Conservation (phyloP, 257 asterid species). For the Phtheirospermum japonicum region DNA sequence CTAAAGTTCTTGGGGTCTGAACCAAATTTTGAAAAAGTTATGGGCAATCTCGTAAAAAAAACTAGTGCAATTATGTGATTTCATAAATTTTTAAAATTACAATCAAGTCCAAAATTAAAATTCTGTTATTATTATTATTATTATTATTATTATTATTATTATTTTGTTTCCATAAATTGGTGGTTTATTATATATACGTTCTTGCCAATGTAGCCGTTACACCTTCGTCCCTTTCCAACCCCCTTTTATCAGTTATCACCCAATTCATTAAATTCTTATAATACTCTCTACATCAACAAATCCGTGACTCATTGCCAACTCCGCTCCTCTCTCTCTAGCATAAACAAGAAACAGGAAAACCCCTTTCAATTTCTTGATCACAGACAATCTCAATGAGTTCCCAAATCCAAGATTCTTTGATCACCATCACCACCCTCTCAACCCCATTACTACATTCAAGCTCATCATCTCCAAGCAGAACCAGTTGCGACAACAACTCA, state of each 20-base stretch:
- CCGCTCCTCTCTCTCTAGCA: neutral
- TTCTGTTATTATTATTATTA: too few species aligned
- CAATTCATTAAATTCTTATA: neutral
- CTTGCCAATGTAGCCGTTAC: neutral
- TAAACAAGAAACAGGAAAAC: neutral
- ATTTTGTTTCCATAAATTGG: too few species aligned
- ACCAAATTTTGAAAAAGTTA: too few species aligned
- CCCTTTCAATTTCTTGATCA: neutral
- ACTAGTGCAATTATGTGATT: too few species aligned
- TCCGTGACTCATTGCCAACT: neutral
- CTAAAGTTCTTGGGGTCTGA: too few species aligned
- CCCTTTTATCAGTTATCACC: neutral
- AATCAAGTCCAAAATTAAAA: too few species aligned
- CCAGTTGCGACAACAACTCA: neutral
- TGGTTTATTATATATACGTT: neutral
- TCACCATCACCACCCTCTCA: conserved; percentile 3
- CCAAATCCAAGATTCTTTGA: neutral
- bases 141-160: too few species aligned
- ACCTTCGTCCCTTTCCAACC: too few species aligned
- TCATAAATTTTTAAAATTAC: too few species aligned
- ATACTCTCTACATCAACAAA: neutral
- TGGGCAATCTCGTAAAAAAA: too few species aligned
- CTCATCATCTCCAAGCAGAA: too few species aligned
- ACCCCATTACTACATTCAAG: neutral
- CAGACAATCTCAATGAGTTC: neutral